Evolutionary conservation across 1,139 yeast species (phyloP).

Genomic region (Candida sanyaensis): DNA sequence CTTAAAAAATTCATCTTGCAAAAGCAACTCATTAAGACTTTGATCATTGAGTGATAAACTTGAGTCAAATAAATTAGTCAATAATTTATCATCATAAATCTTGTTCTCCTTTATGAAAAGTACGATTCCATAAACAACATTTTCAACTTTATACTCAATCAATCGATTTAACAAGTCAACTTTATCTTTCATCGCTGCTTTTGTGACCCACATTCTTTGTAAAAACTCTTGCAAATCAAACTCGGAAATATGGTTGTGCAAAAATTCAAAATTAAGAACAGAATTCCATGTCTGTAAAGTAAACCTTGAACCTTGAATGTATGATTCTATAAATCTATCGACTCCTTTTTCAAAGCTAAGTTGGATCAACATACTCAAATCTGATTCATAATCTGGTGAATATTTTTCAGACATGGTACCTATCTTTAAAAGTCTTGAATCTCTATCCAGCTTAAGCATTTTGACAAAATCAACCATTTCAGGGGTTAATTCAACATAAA

Average conservation of each 20-base stretch:
- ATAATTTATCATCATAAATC: slow-evolving; percentile 12
- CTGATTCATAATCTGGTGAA: slow-evolving; percentile 18
- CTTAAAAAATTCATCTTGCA: slow-evolving; percentile 11
- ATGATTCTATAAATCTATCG: slow-evolving; percentile 26
- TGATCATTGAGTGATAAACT: slow-evolving; percentile 2
- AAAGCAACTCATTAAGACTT: slow-evolving; percentile 4
- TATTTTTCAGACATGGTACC: neutral
- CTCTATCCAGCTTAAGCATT: slow-evolving; percentile 17
- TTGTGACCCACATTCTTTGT: slow-evolving; percentile 26
- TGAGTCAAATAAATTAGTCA: slow-evolving; percentile 15
- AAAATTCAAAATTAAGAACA: slow-evolving; percentile 33
- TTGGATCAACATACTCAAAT: slow-evolving; percentile 32
- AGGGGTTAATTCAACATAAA: slow-evolving; percentile 41
- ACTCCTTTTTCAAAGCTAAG: slow-evolving; percentile 32
- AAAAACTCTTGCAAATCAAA: slow-evolving; percentile 26
- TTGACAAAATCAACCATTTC: slow-evolving; percentile 32
- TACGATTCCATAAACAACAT: slow-evolving; percentile 27
- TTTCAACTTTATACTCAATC: slow-evolving; percentile 28
- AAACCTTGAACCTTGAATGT: slow-evolving; percentile 33
- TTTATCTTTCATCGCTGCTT: slow-evolving; percentile 17
- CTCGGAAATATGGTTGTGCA: slow-evolving; percentile 19
- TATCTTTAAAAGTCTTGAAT: neutral
- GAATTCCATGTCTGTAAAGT: slow-evolving; percentile 34
- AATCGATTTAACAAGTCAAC: slow-evolving; percentile 20
- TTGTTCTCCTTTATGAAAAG: slow-evolving; percentile 16